A percentile compares a stretch with the other conserved stretches of the same genome.
These are phyloP conservation scores for Leucaena leucocephala DNA, from an alignment of 306 rosid species.

Conservation along the genomic window DNA sequence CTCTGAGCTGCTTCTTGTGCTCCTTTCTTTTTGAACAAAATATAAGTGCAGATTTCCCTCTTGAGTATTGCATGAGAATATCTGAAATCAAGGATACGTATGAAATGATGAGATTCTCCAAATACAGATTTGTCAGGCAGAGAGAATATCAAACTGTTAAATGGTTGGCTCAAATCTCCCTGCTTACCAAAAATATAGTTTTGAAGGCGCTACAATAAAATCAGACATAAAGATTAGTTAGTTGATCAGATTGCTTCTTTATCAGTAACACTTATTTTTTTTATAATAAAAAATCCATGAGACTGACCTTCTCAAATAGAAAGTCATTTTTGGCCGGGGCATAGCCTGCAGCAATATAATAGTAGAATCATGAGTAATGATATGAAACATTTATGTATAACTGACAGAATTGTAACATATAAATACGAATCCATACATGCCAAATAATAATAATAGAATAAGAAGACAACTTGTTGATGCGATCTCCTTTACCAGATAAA, in stretches of 20 bases:
- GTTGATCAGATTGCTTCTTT: conserved; percentile 29
- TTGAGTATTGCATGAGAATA: conserved; percentile 91
- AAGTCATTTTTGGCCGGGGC: conserved; percentile 95
- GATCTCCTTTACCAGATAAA: conserved; percentile 11
- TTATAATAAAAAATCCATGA: conserved; percentile 30
- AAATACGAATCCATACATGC: conserved; percentile 15
- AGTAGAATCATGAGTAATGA: conserved; percentile 9
- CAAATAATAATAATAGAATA: background rate
- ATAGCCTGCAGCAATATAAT: conserved; percentile 71
- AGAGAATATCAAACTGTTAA: conserved; percentile 17
- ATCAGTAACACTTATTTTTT: conserved; percentile 23
- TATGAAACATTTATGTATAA: conserved; percentile 17
- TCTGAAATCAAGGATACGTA: conserved; percentile 55
- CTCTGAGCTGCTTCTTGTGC: conserved; percentile 99
- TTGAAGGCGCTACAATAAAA: conserved; percentile 80
- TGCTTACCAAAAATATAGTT: conserved; percentile 88
- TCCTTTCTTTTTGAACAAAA: conserved; percentile 98
- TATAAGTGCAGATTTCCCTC: conserved; percentile 86
- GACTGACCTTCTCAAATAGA: conserved; percentile 84
- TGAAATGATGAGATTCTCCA: conserved; percentile 29
- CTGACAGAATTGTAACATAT: conserved; percentile 22
- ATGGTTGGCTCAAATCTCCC: conserved; percentile 26
- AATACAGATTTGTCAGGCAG: conserved; percentile 22
- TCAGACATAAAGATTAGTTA: conserved; percentile 38
- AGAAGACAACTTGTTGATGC: background rate